Percentiles rank a stretch among this genome's conserved stretches.
Conservation (phyloP, 257 asterid genomes). For the Dorcoceras hygrometricum region DNA sequence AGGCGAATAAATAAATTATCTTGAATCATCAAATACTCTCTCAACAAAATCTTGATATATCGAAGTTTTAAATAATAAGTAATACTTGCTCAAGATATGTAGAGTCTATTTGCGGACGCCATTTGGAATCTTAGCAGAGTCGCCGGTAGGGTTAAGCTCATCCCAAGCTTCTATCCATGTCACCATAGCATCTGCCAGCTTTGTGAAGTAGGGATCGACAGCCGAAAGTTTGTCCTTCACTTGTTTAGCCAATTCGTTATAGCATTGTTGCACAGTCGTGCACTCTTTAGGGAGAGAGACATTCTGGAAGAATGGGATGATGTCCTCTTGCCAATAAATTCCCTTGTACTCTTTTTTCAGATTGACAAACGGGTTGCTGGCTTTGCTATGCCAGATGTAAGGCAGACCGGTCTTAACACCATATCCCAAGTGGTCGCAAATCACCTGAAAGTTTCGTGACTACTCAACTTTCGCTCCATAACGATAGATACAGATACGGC, state of each 20-base stretch:
- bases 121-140: slow-evolving; percentile 26
- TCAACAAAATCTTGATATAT: too few species aligned
- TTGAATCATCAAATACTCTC: neutral
- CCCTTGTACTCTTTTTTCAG: slow-evolving; percentile 83
- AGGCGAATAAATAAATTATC: neutral
- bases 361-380: slow-evolving; percentile 83
- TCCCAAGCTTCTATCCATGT: slow-evolving; percentile 91
- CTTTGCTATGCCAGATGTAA: slow-evolving; percentile 89
- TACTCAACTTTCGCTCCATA: neutral
- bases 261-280: slow-evolving; percentile 64
- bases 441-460: slow-evolving; percentile 38
- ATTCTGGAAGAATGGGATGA: slow-evolving; percentile 66
- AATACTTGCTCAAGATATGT: neutral
- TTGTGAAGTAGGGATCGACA: slow-evolving; percentile 62
- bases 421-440: slow-evolving; percentile 65
- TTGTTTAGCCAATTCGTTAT: slow-evolving; percentile 59
- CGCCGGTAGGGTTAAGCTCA: slow-evolving; percentile 65
- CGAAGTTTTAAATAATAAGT: neutral
- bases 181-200: slow-evolving; percentile 77
- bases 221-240: slow-evolving; percentile 56
- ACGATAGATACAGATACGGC: neutral
- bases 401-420: slow-evolving; percentile 82
- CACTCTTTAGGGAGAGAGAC: slow-evolving; percentile 54
- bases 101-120: slow-evolving; percentile 40
- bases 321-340: slow-evolving; percentile 79